phyloP scores from a whole-genome alignment of 116 monocot species.

The Dioscorea cayenensis region DNA sequence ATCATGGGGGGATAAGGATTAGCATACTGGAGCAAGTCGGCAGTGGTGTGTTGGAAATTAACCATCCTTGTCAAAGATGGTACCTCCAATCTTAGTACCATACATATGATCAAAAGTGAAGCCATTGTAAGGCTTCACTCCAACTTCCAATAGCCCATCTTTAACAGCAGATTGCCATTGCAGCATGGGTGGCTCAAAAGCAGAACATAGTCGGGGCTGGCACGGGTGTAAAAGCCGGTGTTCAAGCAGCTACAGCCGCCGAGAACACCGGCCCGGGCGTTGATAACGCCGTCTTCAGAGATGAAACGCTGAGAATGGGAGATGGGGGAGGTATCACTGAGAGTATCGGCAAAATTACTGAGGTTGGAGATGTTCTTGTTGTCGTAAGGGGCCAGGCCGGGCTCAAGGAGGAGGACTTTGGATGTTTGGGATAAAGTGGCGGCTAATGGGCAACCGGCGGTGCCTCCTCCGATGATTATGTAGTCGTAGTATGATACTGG shows the following conservation, averaged over 20 bases:
- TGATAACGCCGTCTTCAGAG: constrained; percentile 54
- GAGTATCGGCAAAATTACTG: constrained; percentile 34
- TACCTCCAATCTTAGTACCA: constrained; percentile 55
- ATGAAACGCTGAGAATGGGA: constrained; percentile 53
- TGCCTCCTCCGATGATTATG: constrained; percentile 74
- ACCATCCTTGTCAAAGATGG: constrained; percentile 36
- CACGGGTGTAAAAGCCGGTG: constrained; percentile 65
- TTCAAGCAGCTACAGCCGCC: constrained; percentile 64
- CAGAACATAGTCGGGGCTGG: constrained; percentile 24
- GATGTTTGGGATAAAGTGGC: constrained; percentile 36
- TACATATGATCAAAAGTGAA: constrained; percentile 48
- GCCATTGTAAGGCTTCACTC: constrained; percentile 42
- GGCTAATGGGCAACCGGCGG: constrained; percentile 72
- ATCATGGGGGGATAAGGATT: constrained; percentile 15
- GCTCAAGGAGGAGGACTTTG: constrained; percentile 42
- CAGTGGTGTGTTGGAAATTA: constrained; percentile 47
- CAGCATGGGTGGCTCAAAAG: constrained; percentile 42
- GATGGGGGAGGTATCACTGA: constrained; percentile 30
- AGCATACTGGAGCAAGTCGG: constrained; percentile 45
- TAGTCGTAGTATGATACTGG: constrained; percentile 51
- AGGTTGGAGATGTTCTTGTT: constrained; percentile 49
- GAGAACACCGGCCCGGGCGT: constrained; percentile 50
- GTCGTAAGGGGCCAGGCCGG: constrained; percentile 48
- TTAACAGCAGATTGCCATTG: constrained; percentile 76
- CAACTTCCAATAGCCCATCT: constrained; percentile 47